phyloP scores from a whole-genome alignment of 768 basidiomycete genomes.

The Gymnopilus junonius region DNA sequence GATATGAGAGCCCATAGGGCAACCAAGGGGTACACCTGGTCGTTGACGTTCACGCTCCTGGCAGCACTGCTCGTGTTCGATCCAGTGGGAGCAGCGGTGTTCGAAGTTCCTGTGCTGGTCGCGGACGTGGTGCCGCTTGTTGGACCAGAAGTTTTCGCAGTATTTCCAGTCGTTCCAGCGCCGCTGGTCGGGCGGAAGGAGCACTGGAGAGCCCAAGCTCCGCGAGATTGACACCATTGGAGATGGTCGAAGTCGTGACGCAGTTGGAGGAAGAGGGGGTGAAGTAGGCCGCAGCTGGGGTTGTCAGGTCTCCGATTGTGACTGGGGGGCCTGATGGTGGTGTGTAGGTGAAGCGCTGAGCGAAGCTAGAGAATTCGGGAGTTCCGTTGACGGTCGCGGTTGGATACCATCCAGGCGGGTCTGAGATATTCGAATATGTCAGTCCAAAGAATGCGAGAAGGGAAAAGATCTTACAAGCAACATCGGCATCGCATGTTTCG shows the following conservation, averaged over 20 bases:
- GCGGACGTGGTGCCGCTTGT: background rate
- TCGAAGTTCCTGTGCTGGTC: constrained; percentile 12
- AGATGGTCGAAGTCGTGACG: constrained; percentile 37
- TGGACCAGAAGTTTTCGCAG: background rate
- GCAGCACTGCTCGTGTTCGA: constrained; percentile 14
- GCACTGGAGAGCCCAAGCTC: constrained; percentile 28
- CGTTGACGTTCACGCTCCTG: constrained; percentile 13
- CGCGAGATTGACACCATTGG: constrained; percentile 41
- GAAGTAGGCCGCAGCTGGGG: constrained; percentile 37
- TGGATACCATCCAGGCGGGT: constrained; percentile 52
- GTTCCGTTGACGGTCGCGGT: constrained; percentile 41
- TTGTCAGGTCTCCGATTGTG: constrained; percentile 44
- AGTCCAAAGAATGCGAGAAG: background rate
- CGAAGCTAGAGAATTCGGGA: constrained; percentile 46
- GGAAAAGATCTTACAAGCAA: constrained; percentile 36
- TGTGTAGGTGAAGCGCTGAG: constrained; percentile 46
- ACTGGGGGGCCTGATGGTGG: constrained; percentile 34
- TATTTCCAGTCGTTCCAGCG: background rate
- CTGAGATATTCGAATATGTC: constrained; percentile 15
- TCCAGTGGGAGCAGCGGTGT: background rate
- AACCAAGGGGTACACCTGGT: constrained; percentile 13
- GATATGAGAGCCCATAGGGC: constrained; percentile 17
- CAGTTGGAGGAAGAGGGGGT: constrained; percentile 47
- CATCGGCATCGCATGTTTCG: constrained; percentile 48
- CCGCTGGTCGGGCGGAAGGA: constrained; percentile 5